Conservation (phyloP, 2,329 filamentous ascomycete species). For the Scedosporium aurantiacum region DNA sequence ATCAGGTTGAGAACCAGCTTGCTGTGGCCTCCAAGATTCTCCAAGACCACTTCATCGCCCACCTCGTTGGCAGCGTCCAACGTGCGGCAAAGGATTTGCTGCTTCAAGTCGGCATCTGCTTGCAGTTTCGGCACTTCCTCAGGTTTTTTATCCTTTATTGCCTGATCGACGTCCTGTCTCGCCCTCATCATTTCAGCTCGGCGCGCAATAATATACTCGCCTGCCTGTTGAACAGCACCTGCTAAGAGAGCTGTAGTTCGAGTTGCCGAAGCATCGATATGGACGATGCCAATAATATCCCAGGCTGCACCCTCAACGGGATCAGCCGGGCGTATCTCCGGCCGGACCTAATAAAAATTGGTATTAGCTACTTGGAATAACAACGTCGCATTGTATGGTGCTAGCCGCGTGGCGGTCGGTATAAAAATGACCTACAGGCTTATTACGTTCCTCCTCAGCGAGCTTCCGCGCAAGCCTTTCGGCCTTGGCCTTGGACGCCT, state of each 20-base stretch:
- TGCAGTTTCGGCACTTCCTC: slow-evolving; percentile 20
- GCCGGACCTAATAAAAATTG: slow-evolving; percentile 21
- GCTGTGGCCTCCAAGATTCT: slow-evolving; percentile 46
- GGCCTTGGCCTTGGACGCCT: slow-evolving; percentile 32
- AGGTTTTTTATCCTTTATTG: slow-evolving; percentile 18
- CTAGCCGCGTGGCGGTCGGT: no score
- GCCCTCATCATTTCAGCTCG: slow-evolving; percentile 35
- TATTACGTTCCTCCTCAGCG: slow-evolving; percentile 26
- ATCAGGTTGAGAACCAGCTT: slow-evolving; percentile 45
- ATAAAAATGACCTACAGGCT: slow-evolving; percentile 21
- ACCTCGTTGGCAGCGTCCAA: slow-evolving; percentile 42
- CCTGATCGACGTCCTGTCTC: slow-evolving; percentile 33
- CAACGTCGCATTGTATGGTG: background rate
- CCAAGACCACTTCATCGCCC: slow-evolving; percentile 43
- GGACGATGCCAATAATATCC: slow-evolving; percentile 40
- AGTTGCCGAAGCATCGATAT: slow-evolving; percentile 30
- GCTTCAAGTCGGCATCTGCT: slow-evolving; percentile 29
- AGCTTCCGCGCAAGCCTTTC: slow-evolving; percentile 34
- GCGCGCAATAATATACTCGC: slow-evolving; percentile 37
- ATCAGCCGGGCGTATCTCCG: slow-evolving; percentile 31
- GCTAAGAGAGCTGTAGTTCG: slow-evolving; percentile 30
- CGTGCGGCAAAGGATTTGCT: slow-evolving; percentile 37
- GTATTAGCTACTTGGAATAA: background rate
- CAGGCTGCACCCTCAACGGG: slow-evolving; percentile 37
- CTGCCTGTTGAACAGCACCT: slow-evolving; percentile 37